Conservation (phyloP, 176 grass and related monocot genomes). For the Triticum monococcum region DNA sequence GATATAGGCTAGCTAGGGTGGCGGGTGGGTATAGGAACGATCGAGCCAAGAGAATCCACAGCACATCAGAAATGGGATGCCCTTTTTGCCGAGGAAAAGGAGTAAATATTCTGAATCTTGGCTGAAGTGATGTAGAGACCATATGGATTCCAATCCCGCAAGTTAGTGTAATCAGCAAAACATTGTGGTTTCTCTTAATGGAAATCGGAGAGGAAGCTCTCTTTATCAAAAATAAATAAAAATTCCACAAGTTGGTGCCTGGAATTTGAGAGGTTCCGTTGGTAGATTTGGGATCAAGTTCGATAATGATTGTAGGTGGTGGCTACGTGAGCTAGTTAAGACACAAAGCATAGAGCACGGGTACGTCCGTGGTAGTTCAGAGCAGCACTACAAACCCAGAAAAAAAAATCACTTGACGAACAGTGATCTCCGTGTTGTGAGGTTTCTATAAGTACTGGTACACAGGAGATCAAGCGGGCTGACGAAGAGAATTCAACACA, state of each 20-base stretch:
- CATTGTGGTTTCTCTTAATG: too few species aligned
- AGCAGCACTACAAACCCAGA: neutral
- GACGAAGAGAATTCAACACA: neutral
- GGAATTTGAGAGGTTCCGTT: slow-evolving; percentile 18
- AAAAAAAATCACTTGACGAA: too few species aligned
- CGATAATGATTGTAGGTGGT: neutral
- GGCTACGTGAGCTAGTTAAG: slow-evolving; percentile 4
- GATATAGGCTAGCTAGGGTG: slow-evolving; percentile 13
- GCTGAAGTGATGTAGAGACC: slow-evolving; percentile 19
- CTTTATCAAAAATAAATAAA: too few species aligned
- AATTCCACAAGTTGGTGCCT: slow-evolving; percentile 27
- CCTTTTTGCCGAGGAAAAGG: neutral
- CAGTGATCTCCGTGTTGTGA: too few species aligned
- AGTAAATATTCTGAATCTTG: slow-evolving; percentile 37
- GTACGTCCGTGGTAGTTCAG: neutral
- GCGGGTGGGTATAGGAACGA: neutral
- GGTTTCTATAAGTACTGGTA: too few species aligned
- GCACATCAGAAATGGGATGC: neutral
- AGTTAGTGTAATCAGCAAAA: slow-evolving; percentile 3
- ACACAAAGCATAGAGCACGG: neutral
- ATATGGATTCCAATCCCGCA: slow-evolving; percentile 27
- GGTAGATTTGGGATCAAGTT: too few species aligned
- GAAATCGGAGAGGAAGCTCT: too few species aligned
- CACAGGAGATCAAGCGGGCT: neutral
- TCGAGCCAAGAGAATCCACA: neutral